Evolutionary conservation across 2,329 filamentous ascomycete species (phyloP).

Genomic region (Zelopaecilomyces penicillatus): DNA sequence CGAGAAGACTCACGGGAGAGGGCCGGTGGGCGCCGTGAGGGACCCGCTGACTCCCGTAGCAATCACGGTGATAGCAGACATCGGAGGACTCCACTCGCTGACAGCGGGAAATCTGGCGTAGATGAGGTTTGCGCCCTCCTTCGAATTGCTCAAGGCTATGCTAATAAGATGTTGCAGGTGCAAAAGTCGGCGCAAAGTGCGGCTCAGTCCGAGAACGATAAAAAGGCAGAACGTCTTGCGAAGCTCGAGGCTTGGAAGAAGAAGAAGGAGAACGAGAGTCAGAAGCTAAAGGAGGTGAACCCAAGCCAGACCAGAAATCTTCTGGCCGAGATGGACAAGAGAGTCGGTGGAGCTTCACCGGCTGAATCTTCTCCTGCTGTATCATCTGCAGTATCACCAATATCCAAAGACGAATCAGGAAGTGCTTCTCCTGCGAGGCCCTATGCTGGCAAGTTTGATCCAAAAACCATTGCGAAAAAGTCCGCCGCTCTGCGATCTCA

Average conservation of each 20-base stretch:
- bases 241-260: slow-evolving; percentile 89
- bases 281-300: slow-evolving; percentile 61
- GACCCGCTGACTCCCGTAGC: slow-evolving; percentile 63
- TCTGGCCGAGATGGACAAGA: slow-evolving; percentile 66
- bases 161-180: slow-evolving; percentile 33
- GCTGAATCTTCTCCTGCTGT: slow-evolving; percentile 42
- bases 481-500: slow-evolving; percentile 52
- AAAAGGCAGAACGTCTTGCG: slow-evolving; percentile 68
- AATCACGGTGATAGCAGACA: slow-evolving; percentile 55
- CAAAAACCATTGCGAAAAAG: slow-evolving; percentile 79
- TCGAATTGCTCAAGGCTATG: neutral
- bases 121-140: slow-evolving; percentile 45
- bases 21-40: slow-evolving; percentile 55
- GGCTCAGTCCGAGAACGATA: slow-evolving; percentile 59
- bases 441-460: slow-evolving; percentile 76
- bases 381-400: slow-evolving; percentile 43
- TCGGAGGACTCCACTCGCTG: slow-evolving; percentile 42
- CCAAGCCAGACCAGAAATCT: slow-evolving; percentile 58
- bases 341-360: slow-evolving; percentile 41
- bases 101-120: slow-evolving; percentile 39
- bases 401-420: slow-evolving; percentile 32
- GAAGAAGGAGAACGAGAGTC: slow-evolving; percentile 69
- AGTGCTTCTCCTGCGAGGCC: slow-evolving; percentile 44
- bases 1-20: slow-evolving; percentile 68
- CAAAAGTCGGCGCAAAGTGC: slow-evolving; percentile 40